Percentiles rank a stretch among this genome's conserved stretches.
Evolutionary conservation across 179 eudicot genomes (phyloP).

Genomic region (Silene vulgaris): DNA sequence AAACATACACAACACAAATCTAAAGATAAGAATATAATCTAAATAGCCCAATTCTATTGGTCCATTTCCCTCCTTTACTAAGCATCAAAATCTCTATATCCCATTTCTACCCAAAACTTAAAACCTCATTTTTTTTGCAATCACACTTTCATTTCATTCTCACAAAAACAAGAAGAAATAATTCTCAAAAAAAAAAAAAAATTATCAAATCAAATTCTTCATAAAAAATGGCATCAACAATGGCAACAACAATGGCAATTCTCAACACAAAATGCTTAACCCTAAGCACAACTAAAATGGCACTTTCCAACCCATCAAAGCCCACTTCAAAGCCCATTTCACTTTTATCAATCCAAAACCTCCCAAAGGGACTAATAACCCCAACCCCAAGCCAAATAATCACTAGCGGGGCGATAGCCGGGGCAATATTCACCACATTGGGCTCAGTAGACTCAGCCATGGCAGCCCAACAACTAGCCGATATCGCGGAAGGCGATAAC

Average conservation of each 20-base stretch:
- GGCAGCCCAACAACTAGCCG: slow-evolving; percentile 80
- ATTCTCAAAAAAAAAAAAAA: too few relatives aligned
- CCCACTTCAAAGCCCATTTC: slow-evolving; percentile 39
- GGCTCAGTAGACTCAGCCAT: slow-evolving; percentile 59
- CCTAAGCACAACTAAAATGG: not conserved
- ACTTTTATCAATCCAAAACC: slow-evolving; percentile 34
- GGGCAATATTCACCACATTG: slow-evolving; percentile 44
- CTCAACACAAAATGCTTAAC: slow-evolving; percentile 4
- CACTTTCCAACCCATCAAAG: slow-evolving; percentile 12
- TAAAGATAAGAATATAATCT: not conserved
- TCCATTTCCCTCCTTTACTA: not conserved
- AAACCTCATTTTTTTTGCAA: not conserved
- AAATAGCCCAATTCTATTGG: slow-evolving; percentile 5
- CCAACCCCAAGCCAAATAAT: not conserved
- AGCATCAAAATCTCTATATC: slow-evolving; percentile 8
- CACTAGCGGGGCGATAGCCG: not conserved
- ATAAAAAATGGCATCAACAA: slow-evolving; percentile 2
- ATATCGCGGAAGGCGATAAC: slow-evolving; percentile 74
- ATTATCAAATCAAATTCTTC: not conserved
- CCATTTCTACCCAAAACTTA: not conserved
- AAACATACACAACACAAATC: not conserved
- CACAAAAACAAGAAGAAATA: too few relatives aligned
- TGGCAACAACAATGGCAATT: slow-evolving; percentile 14
- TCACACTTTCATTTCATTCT: not conserved
- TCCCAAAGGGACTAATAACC: slow-evolving; percentile 33